Percentiles rank a stretch among this genome's conserved stretches.
These are phyloP conservation scores for Russula ochroleuca DNA, from an alignment of 768 basidiomycete genomes.

Conservation along the genomic window DNA sequence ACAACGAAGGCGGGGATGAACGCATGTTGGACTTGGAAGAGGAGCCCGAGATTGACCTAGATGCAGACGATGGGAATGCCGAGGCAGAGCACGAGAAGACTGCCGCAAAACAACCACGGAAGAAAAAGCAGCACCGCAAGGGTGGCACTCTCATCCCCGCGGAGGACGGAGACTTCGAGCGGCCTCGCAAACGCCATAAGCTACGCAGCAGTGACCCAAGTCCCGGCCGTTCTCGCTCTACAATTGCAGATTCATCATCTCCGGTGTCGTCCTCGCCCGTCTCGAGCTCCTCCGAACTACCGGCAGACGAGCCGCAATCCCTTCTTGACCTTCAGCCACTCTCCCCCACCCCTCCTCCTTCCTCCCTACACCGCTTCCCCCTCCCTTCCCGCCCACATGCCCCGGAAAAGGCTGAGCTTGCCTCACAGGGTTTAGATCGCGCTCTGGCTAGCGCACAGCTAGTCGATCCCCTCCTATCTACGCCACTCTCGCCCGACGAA, in stretches of 20 bases:
- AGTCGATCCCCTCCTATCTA: conserved; percentile 50
- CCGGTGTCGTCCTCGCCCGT: background rate
- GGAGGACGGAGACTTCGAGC: background rate
- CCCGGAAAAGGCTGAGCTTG: conserved; percentile 66
- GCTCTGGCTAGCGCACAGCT: conserved; percentile 66
- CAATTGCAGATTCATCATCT: background rate
- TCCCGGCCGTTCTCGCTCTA: background rate
- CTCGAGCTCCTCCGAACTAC: conserved; percentile 14
- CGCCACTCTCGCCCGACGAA: conserved; percentile 44
- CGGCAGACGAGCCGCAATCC: background rate
- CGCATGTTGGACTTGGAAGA: background rate
- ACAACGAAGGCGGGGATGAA: background rate
- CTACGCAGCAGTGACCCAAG: background rate
- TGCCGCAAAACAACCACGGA: background rate
- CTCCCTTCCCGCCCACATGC: conserved; percentile 59
- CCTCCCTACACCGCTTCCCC: conserved; percentile 64
- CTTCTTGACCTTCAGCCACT: background rate
- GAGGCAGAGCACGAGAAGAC: background rate
- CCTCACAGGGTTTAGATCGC: conserved; percentile 73
- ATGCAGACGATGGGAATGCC: background rate
- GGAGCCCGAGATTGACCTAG: background rate
- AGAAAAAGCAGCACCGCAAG: conserved; percentile 13
- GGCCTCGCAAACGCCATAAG: conserved; percentile 44
- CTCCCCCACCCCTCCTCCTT: conserved; percentile 32
- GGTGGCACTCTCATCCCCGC: background rate